These are phyloP conservation scores for Sarocladium brachiariae DNA, from an alignment of 2,329 filamentous ascomycete genomes.

Conservation along the genomic window DNA sequence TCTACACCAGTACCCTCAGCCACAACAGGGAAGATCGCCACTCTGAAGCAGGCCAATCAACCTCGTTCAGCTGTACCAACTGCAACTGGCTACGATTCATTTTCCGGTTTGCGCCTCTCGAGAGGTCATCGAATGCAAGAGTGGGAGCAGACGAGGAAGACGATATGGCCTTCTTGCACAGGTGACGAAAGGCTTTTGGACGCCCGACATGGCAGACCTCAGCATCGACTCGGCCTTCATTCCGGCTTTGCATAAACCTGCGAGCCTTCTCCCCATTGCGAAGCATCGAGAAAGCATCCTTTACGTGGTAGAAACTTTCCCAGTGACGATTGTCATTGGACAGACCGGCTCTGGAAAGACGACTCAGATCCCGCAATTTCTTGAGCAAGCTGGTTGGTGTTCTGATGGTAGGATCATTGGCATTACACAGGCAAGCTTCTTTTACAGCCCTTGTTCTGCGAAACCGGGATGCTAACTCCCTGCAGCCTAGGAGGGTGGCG, in stretches of 20 bases:
- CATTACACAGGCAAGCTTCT: constrained; percentile 69
- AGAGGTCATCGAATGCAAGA: too few species aligned
- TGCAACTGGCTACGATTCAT: too few species aligned
- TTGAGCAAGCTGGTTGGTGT: constrained; percentile 86
- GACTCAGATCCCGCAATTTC: constrained; percentile 88
- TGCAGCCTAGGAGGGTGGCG: constrained; percentile 77
- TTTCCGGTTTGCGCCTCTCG: too few species aligned
- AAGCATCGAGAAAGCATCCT: constrained; percentile 73
- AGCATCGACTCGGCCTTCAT: constrained; percentile 58
- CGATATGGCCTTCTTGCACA: not conserved
- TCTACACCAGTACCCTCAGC: constrained; percentile 1
- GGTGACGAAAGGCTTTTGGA: not conserved
- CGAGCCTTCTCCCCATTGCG: constrained; percentile 77
- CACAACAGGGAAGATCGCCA: not conserved
- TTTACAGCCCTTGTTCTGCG: too few species aligned
- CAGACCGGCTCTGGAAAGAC: constrained; percentile 95
- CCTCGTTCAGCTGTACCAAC: too few species aligned
- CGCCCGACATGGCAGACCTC: constrained; percentile 44
- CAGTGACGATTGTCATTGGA: constrained; percentile 83
- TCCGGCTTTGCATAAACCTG: constrained; percentile 77
- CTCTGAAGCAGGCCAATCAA: too few species aligned
- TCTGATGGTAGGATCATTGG: constrained; percentile 74
- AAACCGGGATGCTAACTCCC: too few species aligned
- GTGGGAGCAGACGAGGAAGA: too few species aligned
- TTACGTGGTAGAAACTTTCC: constrained; percentile 77